Conservation (phyloP, 805 yeast genomes). For the Isabelozyma rhagii region DNA sequence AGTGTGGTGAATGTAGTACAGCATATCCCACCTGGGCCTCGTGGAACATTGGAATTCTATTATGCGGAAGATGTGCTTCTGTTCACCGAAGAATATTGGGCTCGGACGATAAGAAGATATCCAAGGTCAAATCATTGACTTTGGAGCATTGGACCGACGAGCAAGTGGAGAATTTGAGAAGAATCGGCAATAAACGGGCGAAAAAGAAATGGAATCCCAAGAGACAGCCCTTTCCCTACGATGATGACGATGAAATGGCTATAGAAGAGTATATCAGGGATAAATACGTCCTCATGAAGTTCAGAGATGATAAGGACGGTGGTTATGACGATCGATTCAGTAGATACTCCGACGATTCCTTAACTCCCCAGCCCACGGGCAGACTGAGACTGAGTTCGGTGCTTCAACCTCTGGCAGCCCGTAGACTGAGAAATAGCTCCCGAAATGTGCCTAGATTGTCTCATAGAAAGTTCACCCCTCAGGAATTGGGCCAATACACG, state of each 20-base stretch:
- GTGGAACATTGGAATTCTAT: slow-evolving; percentile 57
- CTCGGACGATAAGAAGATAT: slow-evolving; percentile 39
- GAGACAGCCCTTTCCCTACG: slow-evolving; percentile 66
- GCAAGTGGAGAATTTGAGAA: slow-evolving; percentile 46
- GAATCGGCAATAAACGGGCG: slow-evolving; percentile 63
- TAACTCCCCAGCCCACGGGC: slow-evolving; percentile 3
- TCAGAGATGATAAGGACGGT: slow-evolving; percentile 37
- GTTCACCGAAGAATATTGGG: slow-evolving; percentile 59
- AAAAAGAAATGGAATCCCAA: slow-evolving; percentile 65
- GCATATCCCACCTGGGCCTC: slow-evolving; percentile 63
- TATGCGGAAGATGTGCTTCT: slow-evolving; percentile 85
- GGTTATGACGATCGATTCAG: slow-evolving; percentile 28
- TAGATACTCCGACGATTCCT: slow-evolving; percentile 17
- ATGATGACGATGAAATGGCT: slow-evolving; percentile 57
- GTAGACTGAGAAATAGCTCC: slow-evolving; percentile 1
- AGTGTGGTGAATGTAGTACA: slow-evolving; percentile 77
- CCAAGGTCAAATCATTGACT: slow-evolving; percentile 68
- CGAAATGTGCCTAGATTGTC: slow-evolving; percentile 37
- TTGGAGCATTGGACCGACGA: slow-evolving; percentile 64
- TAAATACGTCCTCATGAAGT: slow-evolving; percentile 66
- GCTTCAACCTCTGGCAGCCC: slow-evolving; percentile 7
- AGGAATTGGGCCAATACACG: slow-evolving; percentile 51
- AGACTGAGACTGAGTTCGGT: slow-evolving; percentile 19
- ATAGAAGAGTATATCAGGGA: slow-evolving; percentile 61
- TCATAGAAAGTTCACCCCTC: slow-evolving; percentile 52